Conservation (phyloP, 2,329 filamentous ascomycete species). For the Talaromyces sp. region DNA sequence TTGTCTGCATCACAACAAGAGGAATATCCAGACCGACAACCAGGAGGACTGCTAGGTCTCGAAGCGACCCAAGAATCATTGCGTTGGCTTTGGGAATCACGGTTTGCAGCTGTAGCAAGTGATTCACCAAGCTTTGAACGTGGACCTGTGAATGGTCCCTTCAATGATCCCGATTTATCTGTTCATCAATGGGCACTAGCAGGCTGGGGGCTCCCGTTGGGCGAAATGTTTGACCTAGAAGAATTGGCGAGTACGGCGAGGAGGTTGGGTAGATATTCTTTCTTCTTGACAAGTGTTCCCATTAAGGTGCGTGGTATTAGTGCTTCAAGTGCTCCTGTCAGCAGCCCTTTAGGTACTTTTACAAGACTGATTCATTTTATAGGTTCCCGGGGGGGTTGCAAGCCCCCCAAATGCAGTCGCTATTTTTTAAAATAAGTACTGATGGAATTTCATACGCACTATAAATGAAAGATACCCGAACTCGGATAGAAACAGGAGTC, state of each 20-base stretch:
- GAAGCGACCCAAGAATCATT: not conserved
- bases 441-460: not conserved
- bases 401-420: not conserved
- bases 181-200: not conserved
- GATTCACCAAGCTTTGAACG: not conserved
- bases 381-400: not conserved
- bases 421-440: not conserved
- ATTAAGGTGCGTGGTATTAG: not conserved
- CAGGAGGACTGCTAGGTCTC: not conserved
- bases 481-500: not conserved
- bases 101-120: not conserved
- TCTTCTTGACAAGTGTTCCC: constrained; percentile 2
- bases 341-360: not conserved
- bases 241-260: not conserved
- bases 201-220: not conserved
- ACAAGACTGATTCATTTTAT: not conserved
- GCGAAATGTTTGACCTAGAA: not conserved
- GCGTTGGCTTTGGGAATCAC: not conserved
- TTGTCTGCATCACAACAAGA: not conserved
- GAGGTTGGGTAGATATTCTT: not conserved
- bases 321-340: not conserved
- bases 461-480: not conserved
- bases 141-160: not conserved
- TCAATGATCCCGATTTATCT: not conserved
- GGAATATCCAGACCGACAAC: not conserved